phyloP scores from a whole-genome alignment of 2,329 filamentous ascomycete genomes.

The Sordariomycetes sp. region DNA sequence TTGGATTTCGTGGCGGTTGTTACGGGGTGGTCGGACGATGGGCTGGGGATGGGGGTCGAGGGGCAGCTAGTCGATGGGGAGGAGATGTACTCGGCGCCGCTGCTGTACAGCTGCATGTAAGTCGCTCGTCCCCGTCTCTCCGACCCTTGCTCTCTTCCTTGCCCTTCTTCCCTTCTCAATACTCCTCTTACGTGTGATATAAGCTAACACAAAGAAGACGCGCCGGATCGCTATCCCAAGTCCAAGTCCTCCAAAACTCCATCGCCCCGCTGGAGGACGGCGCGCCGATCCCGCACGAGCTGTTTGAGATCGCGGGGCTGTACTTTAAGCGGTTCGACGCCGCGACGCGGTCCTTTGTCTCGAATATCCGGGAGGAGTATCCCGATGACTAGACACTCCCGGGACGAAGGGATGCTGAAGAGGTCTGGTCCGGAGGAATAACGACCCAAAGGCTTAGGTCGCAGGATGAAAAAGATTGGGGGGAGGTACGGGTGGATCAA shows the following conservation, averaged over 20 bases:
- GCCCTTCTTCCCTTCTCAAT: neutral
- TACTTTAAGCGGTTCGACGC: slow-evolving; percentile 81
- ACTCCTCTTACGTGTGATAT: neutral
- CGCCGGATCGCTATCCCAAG: slow-evolving; percentile 5
- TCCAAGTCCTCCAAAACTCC: slow-evolving; percentile 49
- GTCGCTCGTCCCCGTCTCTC: slow-evolving; percentile 20
- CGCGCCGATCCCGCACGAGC: slow-evolving; percentile 33
- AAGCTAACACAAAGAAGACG: slow-evolving; percentile 20
- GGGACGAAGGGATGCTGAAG: neutral
- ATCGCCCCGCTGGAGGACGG: slow-evolving; percentile 44
- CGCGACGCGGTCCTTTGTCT: slow-evolving; percentile 56
- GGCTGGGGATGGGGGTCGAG: slow-evolving; percentile 55
- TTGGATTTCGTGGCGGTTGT: slow-evolving; percentile 74
- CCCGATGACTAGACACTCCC: slow-evolving; percentile 56
- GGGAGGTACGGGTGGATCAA: too few species aligned
- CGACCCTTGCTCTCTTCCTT: neutral
- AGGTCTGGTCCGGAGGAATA: neutral
- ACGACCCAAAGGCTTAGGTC: neutral
- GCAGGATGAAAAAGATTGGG: too few species aligned
- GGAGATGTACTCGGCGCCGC: slow-evolving; percentile 35
- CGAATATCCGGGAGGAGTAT: slow-evolving; percentile 68
- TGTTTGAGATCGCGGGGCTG: slow-evolving; percentile 62
- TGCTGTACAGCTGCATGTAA: slow-evolving; percentile 81
- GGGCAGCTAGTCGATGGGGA: neutral
- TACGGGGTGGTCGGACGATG: slow-evolving; percentile 71